Percentiles rank a stretch among this genome's conserved stretches.
Evolutionary conservation across 495 filamentous ascomycete species (phyloP).

Genomic region (Neurospora terricola): DNA sequence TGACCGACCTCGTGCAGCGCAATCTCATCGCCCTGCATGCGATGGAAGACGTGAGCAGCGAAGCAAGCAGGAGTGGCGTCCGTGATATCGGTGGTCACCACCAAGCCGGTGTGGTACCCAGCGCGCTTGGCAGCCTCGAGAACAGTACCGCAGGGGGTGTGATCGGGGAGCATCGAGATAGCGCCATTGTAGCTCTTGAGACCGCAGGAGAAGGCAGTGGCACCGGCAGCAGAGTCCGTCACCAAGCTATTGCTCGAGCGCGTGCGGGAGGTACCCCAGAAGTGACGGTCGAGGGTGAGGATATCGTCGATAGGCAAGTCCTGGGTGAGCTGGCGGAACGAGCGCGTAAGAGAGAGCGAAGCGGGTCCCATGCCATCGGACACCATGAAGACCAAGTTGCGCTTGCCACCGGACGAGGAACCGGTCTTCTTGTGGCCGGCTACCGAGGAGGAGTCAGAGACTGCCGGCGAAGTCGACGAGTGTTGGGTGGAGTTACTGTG

Average conservation of each 20-base stretch:
- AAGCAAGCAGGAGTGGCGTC: constrained; percentile 98
- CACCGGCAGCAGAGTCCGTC: constrained; percentile 91
- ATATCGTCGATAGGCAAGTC: constrained; percentile 59
- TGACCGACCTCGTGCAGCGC: constrained; percentile 80
- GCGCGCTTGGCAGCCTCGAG: constrained; percentile 87
- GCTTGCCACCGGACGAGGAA: constrained; percentile 53
- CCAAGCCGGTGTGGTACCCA: constrained; percentile 86
- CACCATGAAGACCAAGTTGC: constrained; percentile 97
- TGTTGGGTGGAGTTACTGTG: constrained; percentile 39
- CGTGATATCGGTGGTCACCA: constrained; percentile 90
- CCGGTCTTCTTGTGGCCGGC: constrained; percentile 16
- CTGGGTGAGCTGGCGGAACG: constrained; percentile 61
- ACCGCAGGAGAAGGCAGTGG: constrained; percentile 90
- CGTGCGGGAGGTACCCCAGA: constrained; percentile 83
- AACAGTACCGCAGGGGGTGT: constrained; percentile 82
- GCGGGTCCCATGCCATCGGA: constrained; percentile 97
- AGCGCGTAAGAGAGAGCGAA: constrained; percentile 72
- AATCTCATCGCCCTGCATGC: constrained; percentile 77
- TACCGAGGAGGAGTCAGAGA: constrained; percentile 62
- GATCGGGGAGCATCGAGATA: constrained; percentile 79
- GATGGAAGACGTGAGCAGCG: constrained; percentile 72
- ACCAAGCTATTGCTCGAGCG: constrained; percentile 71
- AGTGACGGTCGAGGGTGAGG: constrained; percentile 70
- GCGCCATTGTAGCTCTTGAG: constrained; percentile 93
- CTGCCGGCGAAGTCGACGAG: constrained; percentile 36